Conservation (phyloP, 179 eudicot species). For the Carnegiea gigantea region DNA sequence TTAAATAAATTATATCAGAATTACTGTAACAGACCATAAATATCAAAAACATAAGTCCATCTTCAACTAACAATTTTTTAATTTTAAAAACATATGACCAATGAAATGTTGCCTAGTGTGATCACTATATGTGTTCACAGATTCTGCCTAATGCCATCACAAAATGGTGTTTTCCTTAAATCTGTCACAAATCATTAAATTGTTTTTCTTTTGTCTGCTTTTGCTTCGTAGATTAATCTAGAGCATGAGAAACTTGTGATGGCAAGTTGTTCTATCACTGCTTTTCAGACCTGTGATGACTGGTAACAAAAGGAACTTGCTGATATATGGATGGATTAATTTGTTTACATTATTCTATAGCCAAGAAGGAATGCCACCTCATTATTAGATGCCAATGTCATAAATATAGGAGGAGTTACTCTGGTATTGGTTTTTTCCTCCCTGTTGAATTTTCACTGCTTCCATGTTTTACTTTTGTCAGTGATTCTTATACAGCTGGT, state of each 20-base stretch:
- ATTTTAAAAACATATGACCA: too few species aligned
- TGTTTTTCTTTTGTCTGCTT: neutral
- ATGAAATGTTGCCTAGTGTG: too few species aligned
- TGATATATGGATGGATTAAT: neutral
- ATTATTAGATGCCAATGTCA: neutral
- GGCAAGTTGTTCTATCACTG: neutral
- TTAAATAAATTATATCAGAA: too few species aligned
- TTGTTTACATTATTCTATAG: neutral
- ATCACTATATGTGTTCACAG: too few species aligned
- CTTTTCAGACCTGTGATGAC: neutral
- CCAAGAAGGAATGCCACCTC: neutral
- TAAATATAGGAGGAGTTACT: too few species aligned
- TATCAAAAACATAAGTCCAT: too few species aligned
- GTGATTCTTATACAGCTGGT: conserved; percentile 76
- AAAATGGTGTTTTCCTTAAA: too few species aligned
- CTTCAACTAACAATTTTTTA: too few species aligned
- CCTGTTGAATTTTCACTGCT: neutral
- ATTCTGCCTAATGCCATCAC: too few species aligned
- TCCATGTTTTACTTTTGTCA: conserved; percentile 31
- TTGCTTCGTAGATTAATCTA: neutral
- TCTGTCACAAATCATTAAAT: too few species aligned
- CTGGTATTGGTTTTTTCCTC: neutral
- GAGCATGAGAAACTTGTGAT: neutral
- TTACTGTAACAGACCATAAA: too few species aligned
- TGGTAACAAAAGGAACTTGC: neutral